Conservation (phyloP, 306 rosid species). For the Dryas drummondii region DNA sequence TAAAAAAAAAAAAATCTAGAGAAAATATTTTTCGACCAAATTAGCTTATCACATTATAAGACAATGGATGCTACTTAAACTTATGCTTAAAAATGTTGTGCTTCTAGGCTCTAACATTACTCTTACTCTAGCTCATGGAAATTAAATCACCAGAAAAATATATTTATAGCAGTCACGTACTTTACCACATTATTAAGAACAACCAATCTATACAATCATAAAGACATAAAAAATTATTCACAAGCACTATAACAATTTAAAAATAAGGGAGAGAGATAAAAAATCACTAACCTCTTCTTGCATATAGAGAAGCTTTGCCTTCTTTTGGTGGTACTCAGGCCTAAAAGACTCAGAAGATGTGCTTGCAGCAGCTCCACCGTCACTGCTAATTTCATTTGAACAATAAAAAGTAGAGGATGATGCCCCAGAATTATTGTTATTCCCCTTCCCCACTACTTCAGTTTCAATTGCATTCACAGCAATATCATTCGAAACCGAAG, state of each 20-base stretch:
- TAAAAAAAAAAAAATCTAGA: too few species aligned
- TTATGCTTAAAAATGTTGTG: too few species aligned
- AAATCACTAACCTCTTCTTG: constrained; percentile 79
- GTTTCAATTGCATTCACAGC: constrained; percentile 34
- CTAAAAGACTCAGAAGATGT: constrained; percentile 40
- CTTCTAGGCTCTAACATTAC: too few species aligned
- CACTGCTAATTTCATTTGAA: constrained; percentile 47
- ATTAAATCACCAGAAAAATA: too few species aligned
- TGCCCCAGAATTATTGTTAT: constrained; percentile 39
- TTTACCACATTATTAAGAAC: too few species aligned
- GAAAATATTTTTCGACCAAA: too few species aligned
- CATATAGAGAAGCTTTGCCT: constrained; percentile 77
- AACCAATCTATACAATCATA: background rate
- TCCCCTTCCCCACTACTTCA: constrained; percentile 29
- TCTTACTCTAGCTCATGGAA: too few species aligned
- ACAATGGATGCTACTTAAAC: too few species aligned
- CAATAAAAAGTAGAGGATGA: constrained; percentile 50
- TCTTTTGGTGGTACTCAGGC: constrained; percentile 70
- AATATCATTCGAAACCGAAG: constrained; percentile 28
- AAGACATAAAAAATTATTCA: background rate
- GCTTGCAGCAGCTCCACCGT: constrained; percentile 43
- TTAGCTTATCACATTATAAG: too few species aligned
- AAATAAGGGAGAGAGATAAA: background rate
- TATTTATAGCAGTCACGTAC: too few species aligned
- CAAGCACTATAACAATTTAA: background rate